Base-by-base conservation (phyloP, 148 eudicot genomes). In the Beta vulgaris region DNA sequence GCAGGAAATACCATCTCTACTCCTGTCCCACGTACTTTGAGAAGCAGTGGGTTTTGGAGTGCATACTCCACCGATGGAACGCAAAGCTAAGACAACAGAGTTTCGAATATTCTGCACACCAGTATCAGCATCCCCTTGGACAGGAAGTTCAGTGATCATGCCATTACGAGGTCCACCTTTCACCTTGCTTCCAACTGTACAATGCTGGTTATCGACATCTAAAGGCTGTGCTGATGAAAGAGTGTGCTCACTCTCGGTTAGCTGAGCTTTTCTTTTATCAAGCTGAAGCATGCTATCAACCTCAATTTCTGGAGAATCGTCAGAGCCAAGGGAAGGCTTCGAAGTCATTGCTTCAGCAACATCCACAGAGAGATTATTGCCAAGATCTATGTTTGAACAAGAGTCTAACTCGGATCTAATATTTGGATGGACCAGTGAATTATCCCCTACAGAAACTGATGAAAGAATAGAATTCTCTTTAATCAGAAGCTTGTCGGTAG, bases 131-230 rank as follows among this genome's bases (percentile, higher is more conserved):
- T 82, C 76, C 64, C 76, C 77, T 68, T 85, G 85, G 63, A 71
- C 74, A 35, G 80, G 78, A 62, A 90, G 81, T 62, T 82, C 89
- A 83, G 90, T 75, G 19, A 83, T 76, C 77, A 87, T 31, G 34
- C 85, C 85, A 69, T 71, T 80, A 62, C 80, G 40, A 72, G 82
- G 82, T 77, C 74, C 66, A 58, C 72, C 31, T 58, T 75, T 59
- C 36, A 79, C 55, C 68, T 79, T 75, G 70, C 78, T 64, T 35
- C 73, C 40, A 28, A 39, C 76, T 63, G 73, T 67, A 71, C 80
- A 76, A 32, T 49, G 70, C 23, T 67, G 73, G 73, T 67, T 74
- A 25, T 81, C 48, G 23, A 70, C 53, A 76, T 58, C 73, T 62
- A 68, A 60, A 31, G 75, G 61, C 74, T 65, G 71, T 46, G 75